phyloP scores from a whole-genome alignment of 257 asterid species.

The Paraleonurus japonicus region DNA sequence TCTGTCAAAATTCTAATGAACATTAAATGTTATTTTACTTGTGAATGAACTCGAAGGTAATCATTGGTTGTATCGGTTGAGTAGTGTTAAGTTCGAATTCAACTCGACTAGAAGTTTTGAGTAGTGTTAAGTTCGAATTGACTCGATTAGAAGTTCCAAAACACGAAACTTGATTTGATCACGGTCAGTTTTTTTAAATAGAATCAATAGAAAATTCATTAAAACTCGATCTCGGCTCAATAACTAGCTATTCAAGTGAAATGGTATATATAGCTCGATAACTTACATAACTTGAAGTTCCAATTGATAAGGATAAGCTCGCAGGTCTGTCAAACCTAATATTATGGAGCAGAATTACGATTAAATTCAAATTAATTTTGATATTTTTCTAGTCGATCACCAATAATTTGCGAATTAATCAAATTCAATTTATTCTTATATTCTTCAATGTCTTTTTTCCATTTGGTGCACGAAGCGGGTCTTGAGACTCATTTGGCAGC shows the following conservation, averaged over 20 bases:
- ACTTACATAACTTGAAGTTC: background rate
- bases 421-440: no score
- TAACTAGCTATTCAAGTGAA: background rate
- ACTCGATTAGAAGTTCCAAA: background rate
- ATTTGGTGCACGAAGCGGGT: no score
- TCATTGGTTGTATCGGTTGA: background rate
- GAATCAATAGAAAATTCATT: background rate
- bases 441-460: no score
- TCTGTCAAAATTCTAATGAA: conserved; percentile 16
- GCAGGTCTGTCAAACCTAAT: background rate
- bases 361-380: background rate
- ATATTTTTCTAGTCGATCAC: background rate
- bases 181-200: background rate
- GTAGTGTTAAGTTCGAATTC: background rate
- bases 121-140: background rate
- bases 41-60: background rate
- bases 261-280: background rate
- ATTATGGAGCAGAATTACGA: background rate
- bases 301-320: background rate
- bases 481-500: no score
- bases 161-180: background rate
- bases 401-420: no score
- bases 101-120: background rate
- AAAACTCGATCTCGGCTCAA: background rate
- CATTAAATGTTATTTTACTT: background rate